Base-by-base conservation (phyloP, 106 monocot genomes). In the Acorus gramineus region DNA sequence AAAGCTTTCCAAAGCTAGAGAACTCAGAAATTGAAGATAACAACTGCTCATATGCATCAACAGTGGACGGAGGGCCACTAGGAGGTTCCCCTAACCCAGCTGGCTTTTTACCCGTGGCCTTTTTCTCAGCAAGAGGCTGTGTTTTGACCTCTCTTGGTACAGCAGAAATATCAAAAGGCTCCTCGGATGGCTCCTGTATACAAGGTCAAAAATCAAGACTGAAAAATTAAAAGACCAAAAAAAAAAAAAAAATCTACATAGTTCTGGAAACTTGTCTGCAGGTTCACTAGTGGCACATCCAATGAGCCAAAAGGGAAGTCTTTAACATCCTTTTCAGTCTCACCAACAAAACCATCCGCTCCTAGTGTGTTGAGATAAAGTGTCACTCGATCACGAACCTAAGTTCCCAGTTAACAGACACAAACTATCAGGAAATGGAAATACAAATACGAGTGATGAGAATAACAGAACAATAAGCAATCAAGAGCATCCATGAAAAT, bases 341-440 rank as follows among this genome's bases (percentile, higher is more conserved):
- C 77, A 13, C 66, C 71, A 73, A 83, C 78, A 50, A 61, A 43
- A 11, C 59, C 85, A 62, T 87, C 87, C 56, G 72, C 72, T 53
- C 57, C 85, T 52, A 98, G 70, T 11, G 70, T 78, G 61, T 85
- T 83, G 48, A 98, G 77, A 77, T 91, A 98, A 70, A 98, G 87
- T 67, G 96, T 98, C 43, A 90, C 96, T 2, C 91, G 78, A 60
- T 98, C 96, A 69, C 96, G 91, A 74, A 91, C 96, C 96, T 98
- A 65, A 0, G 28, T 28, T 28, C 28, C 28, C 28, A 28, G 28
- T 28, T 28, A 28, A 1, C 28, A 28, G 28, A 28, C 28, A 28
- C 28, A 28, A 28, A 28, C 28, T 28, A 28, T 28, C 28, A 28
- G 28, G 28, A 28, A 28, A 28, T 1, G 28, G 28, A 28, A 28